phyloP scores from a whole-genome alignment of 345 rosid genomes.

The Geranium brycei region DNA sequence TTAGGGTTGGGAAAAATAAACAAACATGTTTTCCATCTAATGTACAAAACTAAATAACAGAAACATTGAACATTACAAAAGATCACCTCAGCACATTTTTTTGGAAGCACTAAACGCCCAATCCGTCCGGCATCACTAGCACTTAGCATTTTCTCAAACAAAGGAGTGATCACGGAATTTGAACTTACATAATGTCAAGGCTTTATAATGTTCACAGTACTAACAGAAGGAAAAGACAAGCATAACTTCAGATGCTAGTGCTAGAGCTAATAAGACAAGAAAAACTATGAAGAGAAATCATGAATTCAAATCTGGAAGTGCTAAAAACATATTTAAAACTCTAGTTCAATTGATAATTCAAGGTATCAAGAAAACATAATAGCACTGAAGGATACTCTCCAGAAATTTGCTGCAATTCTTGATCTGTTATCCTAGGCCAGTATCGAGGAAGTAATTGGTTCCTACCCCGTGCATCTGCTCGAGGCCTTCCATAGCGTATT shows the following conservation, averaged over 20 bases:
- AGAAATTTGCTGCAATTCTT: slow-evolving; percentile 54
- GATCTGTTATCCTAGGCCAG: slow-evolving; percentile 72
- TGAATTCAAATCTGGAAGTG: background rate
- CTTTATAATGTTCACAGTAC: background rate
- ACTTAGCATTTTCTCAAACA: slow-evolving; percentile 94
- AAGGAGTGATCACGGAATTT: slow-evolving; percentile 61
- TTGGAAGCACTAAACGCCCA: slow-evolving; percentile 88
- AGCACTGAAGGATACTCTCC: slow-evolving; percentile 76
- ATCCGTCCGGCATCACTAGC: slow-evolving; percentile 87
- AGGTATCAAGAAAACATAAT: slow-evolving; percentile 8
- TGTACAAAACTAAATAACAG: background rate
- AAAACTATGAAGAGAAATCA: background rate
- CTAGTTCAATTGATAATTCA: background rate
- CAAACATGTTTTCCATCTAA: background rate
- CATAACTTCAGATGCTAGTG: background rate
- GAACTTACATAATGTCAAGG: slow-evolving; percentile 70
- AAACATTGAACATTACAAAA: background rate
- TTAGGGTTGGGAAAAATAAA: background rate
- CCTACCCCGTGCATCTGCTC: slow-evolving; percentile 52
- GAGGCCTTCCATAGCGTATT: slow-evolving; percentile 43
- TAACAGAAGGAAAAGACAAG: background rate
- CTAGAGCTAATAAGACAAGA: background rate
- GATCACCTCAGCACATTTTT: slow-evolving; percentile 86
- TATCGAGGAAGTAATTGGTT: slow-evolving; percentile 66
- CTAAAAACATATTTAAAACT: too few relatives aligned